These are phyloP conservation scores for Colletotrichum agaves DNA, from an alignment of 2,329 filamentous ascomycete species.

Conservation along the genomic window DNA sequence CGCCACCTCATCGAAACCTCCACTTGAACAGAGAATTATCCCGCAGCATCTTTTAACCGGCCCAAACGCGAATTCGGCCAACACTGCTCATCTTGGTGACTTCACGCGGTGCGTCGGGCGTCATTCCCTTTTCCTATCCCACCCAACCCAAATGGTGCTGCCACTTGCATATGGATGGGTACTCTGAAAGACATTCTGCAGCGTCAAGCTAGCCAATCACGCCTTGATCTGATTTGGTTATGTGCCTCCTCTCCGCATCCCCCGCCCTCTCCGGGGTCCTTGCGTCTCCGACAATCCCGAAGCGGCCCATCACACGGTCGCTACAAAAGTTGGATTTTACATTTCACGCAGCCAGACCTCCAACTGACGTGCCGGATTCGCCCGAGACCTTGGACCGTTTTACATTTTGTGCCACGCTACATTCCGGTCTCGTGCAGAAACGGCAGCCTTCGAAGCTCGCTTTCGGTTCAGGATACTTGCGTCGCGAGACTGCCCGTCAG, in stretches of 20 bases:
- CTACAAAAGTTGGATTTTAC: background rate
- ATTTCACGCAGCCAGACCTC: background rate
- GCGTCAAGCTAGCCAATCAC: constrained; percentile 21
- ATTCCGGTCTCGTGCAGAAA: background rate
- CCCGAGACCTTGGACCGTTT: background rate
- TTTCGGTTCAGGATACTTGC: background rate
- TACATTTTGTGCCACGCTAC: background rate
- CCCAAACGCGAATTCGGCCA: background rate
- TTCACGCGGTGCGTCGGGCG: constrained; percentile 5
- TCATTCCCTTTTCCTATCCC: background rate
- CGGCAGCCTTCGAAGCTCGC: background rate
- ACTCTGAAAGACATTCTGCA: background rate
- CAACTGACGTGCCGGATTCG: background rate
- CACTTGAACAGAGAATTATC: background rate
- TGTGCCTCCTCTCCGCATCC: constrained; percentile 25
- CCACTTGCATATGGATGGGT: constrained; percentile 19
- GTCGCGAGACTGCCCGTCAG: background rate
- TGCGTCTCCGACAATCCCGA: constrained; percentile 18
- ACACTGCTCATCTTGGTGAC: background rate
- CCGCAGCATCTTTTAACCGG: background rate
- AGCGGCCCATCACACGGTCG: constrained; percentile 5
- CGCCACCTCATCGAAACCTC: constrained; percentile 13
- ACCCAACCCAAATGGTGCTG: constrained; percentile 6
- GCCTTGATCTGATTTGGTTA: background rate
- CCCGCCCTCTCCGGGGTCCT: constrained; percentile 12